A percentile compares a stretch with the other conserved stretches of the same genome.
Evolutionary conservation across 805 yeast genomes (phyloP).

Genomic region (Priceomyces haplophilus): DNA sequence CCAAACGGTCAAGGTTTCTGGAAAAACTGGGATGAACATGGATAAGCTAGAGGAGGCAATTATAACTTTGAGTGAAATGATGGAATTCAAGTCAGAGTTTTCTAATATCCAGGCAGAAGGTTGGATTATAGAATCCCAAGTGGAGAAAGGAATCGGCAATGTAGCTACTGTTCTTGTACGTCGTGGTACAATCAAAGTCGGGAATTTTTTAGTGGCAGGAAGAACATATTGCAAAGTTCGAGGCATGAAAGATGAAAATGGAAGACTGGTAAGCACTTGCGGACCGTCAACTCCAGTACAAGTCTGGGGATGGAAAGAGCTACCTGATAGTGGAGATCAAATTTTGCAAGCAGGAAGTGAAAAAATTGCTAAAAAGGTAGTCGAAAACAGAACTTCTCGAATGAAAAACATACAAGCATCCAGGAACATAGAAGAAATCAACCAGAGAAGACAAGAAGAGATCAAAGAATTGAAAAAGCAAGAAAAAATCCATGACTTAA

Average conservation of each 20-base stretch:
- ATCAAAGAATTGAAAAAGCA: slow-evolving; percentile 51
- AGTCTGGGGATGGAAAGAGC: slow-evolving; percentile 88
- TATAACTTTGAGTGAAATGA: slow-evolving; percentile 76
- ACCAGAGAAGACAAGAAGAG: slow-evolving; percentile 59
- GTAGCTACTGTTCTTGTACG: slow-evolving; percentile 82
- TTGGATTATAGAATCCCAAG: slow-evolving; percentile 82
- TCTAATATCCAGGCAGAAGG: slow-evolving; percentile 67
- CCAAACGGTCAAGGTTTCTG: slow-evolving; percentile 84
- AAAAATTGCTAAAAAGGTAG: slow-evolving; percentile 69
- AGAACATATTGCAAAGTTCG: slow-evolving; percentile 81
- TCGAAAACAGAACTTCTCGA: slow-evolving; percentile 58
- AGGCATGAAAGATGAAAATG: slow-evolving; percentile 71
- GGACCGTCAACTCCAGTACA: slow-evolving; percentile 90
- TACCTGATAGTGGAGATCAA: slow-evolving; percentile 89
- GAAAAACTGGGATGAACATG: slow-evolving; percentile 86
- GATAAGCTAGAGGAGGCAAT: slow-evolving; percentile 87
- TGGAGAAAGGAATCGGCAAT: slow-evolving; percentile 78
- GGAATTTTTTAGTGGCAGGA: slow-evolving; percentile 81
- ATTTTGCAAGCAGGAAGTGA: slow-evolving; percentile 76
- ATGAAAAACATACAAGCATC: slow-evolving; percentile 53
- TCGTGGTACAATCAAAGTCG: slow-evolving; percentile 71
- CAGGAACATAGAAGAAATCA: slow-evolving; percentile 65
- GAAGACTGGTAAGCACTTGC: slow-evolving; percentile 60
- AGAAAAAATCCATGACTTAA: slow-evolving; percentile 54
- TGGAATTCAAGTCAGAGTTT: slow-evolving; percentile 66